Percentiles rank a stretch among this genome's conserved stretches.
Conservation (phyloP, 352 stramenopile species). For the Elongisporangium anandrum region DNA sequence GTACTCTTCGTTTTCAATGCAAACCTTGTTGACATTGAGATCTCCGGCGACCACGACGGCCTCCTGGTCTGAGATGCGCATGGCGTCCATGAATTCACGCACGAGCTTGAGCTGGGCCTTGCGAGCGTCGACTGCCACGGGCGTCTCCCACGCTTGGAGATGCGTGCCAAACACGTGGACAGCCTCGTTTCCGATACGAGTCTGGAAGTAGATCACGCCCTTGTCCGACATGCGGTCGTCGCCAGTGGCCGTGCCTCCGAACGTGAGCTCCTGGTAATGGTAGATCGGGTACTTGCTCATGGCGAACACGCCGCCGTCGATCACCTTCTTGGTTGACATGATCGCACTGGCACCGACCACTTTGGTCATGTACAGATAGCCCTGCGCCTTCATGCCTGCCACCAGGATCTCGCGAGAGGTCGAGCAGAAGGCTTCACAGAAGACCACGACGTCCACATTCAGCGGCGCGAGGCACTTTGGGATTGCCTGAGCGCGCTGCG, state of each 20-base stretch:
- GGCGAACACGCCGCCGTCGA: constrained; percentile 59
- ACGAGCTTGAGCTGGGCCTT: constrained; percentile 39
- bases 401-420: constrained; percentile 39
- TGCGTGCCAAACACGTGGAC: constrained; percentile 67
- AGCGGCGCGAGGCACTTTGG: constrained; percentile 31
- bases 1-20: constrained; percentile 26
- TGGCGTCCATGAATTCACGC: constrained; percentile 41
- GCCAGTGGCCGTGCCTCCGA: constrained; percentile 40
- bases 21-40: constrained; percentile 56
- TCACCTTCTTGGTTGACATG: constrained; percentile 50
- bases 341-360: constrained; percentile 40
- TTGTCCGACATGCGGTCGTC: constrained; percentile 70
- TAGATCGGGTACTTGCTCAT: constrained; percentile 65
- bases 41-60: constrained; percentile 53
- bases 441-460: constrained; percentile 58
- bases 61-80: constrained; percentile 38
- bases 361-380: constrained; percentile 69
- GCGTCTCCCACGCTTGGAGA: constrained; percentile 62
- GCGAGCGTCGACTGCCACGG: constrained; percentile 29
- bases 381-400: constrained; percentile 57
- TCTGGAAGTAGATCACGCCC: constrained; percentile 56
- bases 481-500: constrained; percentile 50
- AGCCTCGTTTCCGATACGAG: constrained; percentile 22
- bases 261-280: constrained; percentile 53
- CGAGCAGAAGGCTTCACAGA: constrained; percentile 64